phyloP scores from a whole-genome alignment of 345 rosid genomes.

The Cardiospermum halicacabum region DNA sequence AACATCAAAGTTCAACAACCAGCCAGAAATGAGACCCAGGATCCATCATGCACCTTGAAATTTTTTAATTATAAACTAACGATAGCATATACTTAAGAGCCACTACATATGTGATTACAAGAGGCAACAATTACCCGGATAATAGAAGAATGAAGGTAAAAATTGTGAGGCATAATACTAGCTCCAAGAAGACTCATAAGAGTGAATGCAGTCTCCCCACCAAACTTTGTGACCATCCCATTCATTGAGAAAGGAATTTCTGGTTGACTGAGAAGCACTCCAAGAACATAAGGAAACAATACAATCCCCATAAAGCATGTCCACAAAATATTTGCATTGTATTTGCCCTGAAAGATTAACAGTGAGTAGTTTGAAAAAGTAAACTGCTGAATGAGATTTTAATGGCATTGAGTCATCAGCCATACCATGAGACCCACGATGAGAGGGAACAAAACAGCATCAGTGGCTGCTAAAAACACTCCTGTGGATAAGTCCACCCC shows the following conservation, averaged over 20 bases:
- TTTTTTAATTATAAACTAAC: neutral
- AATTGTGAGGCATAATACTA: slow-evolving; percentile 88
- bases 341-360: slow-evolving; percentile 54
- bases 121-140: slow-evolving; percentile 48
- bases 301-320: slow-evolving; percentile 52
- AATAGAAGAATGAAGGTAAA: slow-evolving; percentile 90
- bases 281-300: slow-evolving; percentile 55
- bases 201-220: slow-evolving; percentile 69
- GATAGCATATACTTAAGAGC: neutral
- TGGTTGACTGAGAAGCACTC: slow-evolving; percentile 73
- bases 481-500: slow-evolving; percentile 82
- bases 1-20: too few relatives aligned
- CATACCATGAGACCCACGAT: slow-evolving; percentile 73
- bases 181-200: slow-evolving; percentile 99
- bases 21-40: neutral
- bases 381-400: neutral
- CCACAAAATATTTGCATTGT: slow-evolving; percentile 51
- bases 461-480: slow-evolving; percentile 78
- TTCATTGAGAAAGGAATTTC: slow-evolving; percentile 61
- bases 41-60: neutral
- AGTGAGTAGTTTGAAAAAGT: slow-evolving; percentile 12
- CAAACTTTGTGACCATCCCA: slow-evolving; percentile 52
- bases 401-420: slow-evolving; percentile 8
- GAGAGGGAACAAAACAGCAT: slow-evolving; percentile 78
- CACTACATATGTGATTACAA: neutral